phyloP scores from a whole-genome alignment of 148 eudicot species.

The Fagopyrum tataricum region DNA sequence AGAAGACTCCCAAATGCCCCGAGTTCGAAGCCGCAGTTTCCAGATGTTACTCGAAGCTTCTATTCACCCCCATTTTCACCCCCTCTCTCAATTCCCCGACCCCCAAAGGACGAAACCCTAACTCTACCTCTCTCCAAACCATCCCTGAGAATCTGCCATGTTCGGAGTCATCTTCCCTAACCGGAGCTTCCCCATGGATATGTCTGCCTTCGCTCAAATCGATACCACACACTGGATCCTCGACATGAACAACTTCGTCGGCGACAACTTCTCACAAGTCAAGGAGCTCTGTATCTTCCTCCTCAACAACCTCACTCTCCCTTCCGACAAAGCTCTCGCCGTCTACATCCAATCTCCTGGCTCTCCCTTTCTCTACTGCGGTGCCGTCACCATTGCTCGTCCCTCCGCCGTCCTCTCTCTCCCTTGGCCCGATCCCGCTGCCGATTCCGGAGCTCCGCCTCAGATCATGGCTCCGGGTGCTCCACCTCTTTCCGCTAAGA shows the following conservation, averaged over 20 bases:
- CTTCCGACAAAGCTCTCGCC: slow-evolving; percentile 87
- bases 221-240: slow-evolving; percentile 89
- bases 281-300: slow-evolving; percentile 84
- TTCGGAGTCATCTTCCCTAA: slow-evolving; percentile 94
- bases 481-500: slow-evolving; percentile 66
- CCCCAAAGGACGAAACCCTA: not conserved
- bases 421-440: slow-evolving; percentile 80
- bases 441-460: slow-evolving; percentile 27
- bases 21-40: not conserved
- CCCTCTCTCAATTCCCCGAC: not conserved
- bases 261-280: slow-evolving; percentile 51
- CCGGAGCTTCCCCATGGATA: slow-evolving; percentile 87
- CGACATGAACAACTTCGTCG: slow-evolving; percentile 90
- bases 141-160: slow-evolving; percentile 27
- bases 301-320: slow-evolving; percentile 71
- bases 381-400: slow-evolving; percentile 79
- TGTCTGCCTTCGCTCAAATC: slow-evolving; percentile 82
- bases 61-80: not conserved
- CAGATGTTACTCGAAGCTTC: slow-evolving; percentile 5
- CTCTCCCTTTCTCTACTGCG: slow-evolving; percentile 75
- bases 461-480: slow-evolving; percentile 57
- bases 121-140: not conserved
- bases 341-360: slow-evolving; percentile 95
- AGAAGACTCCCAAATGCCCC: not conserved
- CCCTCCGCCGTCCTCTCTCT: slow-evolving; percentile 83